Conservation (phyloP, 148 eudicot genomes). For the Rhododendron griersonianum region DNA sequence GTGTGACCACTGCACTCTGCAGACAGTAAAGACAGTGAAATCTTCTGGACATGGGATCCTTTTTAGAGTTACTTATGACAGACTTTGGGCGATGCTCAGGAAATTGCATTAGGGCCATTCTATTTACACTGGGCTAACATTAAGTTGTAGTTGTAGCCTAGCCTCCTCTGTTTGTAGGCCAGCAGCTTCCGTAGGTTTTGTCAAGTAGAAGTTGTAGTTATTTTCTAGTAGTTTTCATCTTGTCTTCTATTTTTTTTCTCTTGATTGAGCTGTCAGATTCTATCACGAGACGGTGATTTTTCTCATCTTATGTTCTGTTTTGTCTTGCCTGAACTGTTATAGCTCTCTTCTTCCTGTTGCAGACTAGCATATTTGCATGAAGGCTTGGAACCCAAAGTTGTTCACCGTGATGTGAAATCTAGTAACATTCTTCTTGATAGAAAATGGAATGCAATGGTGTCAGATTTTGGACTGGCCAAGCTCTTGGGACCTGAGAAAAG, state of each 20-base stretch:
- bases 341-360: constrained; percentile 9
- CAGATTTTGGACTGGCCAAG: constrained; percentile 96
- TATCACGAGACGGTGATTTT: not conserved
- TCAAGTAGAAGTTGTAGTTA: not conserved
- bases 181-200: not conserved
- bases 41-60: not conserved
- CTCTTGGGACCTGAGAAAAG: constrained; percentile 86
- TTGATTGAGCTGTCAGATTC: not conserved
- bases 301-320: not conserved
- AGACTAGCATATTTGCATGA: constrained; percentile 94
- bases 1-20: not conserved
- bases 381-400: constrained; percentile 97
- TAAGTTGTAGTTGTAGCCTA: not conserved
- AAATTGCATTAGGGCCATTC: not conserved
- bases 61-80: not conserved
- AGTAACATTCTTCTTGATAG: constrained; percentile 88
- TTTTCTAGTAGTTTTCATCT: not conserved
- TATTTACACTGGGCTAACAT: not conserved
- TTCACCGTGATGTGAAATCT: constrained; percentile 95
- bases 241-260: not conserved
- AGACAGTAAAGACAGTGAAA: not conserved
- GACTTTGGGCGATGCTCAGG: not conserved
- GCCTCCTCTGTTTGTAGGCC: not conserved
- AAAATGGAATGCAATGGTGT: constrained; percentile 84
- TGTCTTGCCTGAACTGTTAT: not conserved